phyloP scores from a whole-genome alignment of 306 rosid genomes.

The Vigna nakashimae region DNA sequence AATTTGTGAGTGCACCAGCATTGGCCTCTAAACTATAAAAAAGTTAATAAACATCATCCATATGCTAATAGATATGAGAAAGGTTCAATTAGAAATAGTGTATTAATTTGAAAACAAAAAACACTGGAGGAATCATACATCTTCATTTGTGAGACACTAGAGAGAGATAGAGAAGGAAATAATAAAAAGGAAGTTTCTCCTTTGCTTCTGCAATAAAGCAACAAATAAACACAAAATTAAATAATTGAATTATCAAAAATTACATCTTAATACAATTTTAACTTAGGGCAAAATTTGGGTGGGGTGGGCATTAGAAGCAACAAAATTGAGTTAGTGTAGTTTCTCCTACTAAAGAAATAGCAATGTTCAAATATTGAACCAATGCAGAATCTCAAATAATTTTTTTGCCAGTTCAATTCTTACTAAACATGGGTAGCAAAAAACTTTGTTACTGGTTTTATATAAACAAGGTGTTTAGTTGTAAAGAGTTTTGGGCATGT shows the following conservation, averaged over 20 bases:
- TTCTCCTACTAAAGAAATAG: not conserved
- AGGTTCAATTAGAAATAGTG: constrained; percentile 9
- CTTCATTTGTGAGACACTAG: constrained; percentile 50
- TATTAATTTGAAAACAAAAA: not conserved
- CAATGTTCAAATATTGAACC: not conserved
- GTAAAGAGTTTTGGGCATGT: no score
- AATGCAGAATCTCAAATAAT: no score
- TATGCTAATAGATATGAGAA: not conserved
- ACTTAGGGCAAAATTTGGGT: not conserved
- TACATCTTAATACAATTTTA: not conserved
- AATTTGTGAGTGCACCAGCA: constrained; percentile 70
- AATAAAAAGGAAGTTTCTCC: constrained; percentile 3
- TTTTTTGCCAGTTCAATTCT: no score
- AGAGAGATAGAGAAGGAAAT: constrained; percentile 4
- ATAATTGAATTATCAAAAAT: not conserved
- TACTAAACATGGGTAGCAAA: no score
- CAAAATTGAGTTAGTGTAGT: not conserved
- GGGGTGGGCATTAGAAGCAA: not conserved
- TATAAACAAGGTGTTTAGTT: no score
- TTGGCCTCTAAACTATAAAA: constrained; percentile 63
- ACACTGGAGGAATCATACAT: constrained; percentile 51
- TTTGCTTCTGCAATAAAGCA: constrained; percentile 12
- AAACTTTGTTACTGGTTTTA: no score
- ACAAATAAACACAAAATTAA: constrained; percentile 4
- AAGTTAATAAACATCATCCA: constrained; percentile 9